phyloP scores from a whole-genome alignment of 805 yeast species.

The Ogataea ramenticola region DNA sequence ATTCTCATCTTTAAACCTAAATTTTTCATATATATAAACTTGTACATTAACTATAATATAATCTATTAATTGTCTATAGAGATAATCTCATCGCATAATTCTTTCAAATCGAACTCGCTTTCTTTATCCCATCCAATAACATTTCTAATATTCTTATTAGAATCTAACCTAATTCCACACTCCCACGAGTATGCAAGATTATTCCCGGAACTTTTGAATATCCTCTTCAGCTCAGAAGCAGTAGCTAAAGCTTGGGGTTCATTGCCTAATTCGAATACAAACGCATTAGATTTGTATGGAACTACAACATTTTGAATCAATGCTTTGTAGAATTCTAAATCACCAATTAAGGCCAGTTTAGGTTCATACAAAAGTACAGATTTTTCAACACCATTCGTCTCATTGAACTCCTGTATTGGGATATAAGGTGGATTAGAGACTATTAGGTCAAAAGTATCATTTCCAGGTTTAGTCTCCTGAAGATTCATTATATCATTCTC shows the following conservation, averaged over 20 bases:
- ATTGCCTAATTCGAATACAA: constrained; percentile 76
- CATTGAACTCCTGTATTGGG: constrained; percentile 35
- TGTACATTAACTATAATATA: too few species aligned
- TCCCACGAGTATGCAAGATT: constrained; percentile 10
- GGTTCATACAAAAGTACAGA: constrained; percentile 80
- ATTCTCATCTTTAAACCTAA: too few species aligned
- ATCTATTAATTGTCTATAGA: background rate
- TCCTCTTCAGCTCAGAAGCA: constrained; percentile 1
- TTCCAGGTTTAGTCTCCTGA: background rate
- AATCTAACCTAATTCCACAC: constrained; percentile 50
- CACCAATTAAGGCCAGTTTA: constrained; percentile 68
- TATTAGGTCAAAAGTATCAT: constrained; percentile 38
- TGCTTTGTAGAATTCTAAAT: constrained; percentile 58
- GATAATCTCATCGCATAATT: constrained; percentile 11
- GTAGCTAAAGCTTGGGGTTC: constrained; percentile 45
- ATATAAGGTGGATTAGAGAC: constrained; percentile 93
- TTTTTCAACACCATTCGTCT: constrained; percentile 38
- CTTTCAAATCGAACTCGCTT: background rate
- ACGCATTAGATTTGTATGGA: constrained; percentile 39
- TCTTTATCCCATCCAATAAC: constrained; percentile 50
- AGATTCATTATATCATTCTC: constrained; percentile 11
- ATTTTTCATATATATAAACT: too few species aligned
- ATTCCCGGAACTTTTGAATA: background rate
- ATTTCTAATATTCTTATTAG: constrained; percentile 46
- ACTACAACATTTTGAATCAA: constrained; percentile 39